phyloP scores from a whole-genome alignment of 169 alveolate species.

The Eimeria acervulina region DNA sequence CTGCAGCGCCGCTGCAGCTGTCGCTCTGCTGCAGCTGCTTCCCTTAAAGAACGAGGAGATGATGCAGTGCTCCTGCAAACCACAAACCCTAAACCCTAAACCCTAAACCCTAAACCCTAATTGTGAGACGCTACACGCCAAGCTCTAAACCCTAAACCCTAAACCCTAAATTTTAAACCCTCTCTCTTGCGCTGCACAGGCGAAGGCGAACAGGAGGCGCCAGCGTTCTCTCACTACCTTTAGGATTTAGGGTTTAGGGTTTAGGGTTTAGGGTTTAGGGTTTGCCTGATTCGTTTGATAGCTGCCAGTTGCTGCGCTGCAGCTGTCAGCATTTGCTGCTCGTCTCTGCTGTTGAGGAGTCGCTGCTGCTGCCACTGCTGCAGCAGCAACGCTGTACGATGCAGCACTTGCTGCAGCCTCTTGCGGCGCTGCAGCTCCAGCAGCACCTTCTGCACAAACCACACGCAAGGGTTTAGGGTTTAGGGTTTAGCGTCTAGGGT shows the following conservation, averaged over 20 bases:
- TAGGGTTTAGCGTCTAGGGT: constrained; percentile 8
- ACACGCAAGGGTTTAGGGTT: neutral
- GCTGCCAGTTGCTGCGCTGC: too few relatives aligned
- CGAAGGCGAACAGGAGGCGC: too few relatives aligned
- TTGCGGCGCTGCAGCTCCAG: too few relatives aligned
- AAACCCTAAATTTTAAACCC: neutral
- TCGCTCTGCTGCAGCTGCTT: constrained; percentile 36
- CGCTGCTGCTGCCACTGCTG: too few relatives aligned
- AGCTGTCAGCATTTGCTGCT: too few relatives aligned
- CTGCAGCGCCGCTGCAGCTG: constrained; percentile 40
- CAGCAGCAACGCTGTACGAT: too few relatives aligned
- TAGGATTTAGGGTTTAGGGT: neutral
- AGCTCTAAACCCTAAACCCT: constrained; percentile 19
- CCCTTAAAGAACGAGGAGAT: too few relatives aligned
- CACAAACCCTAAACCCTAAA: constrained; percentile 36
- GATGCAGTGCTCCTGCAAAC: neutral
- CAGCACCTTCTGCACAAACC: neutral
- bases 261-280: constrained; percentile 49
- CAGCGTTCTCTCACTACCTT: neutral
- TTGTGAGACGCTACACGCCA: neutral
- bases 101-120: constrained; percentile 22
- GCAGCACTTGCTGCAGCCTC: too few relatives aligned
- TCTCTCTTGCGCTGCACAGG: too few relatives aligned
- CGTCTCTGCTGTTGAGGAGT: too few relatives aligned
- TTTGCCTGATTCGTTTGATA: neutral